Base-by-base conservation (phyloP, 2,329 filamentous ascomycete genomes). In the Sordariomycetes sp. region DNA sequence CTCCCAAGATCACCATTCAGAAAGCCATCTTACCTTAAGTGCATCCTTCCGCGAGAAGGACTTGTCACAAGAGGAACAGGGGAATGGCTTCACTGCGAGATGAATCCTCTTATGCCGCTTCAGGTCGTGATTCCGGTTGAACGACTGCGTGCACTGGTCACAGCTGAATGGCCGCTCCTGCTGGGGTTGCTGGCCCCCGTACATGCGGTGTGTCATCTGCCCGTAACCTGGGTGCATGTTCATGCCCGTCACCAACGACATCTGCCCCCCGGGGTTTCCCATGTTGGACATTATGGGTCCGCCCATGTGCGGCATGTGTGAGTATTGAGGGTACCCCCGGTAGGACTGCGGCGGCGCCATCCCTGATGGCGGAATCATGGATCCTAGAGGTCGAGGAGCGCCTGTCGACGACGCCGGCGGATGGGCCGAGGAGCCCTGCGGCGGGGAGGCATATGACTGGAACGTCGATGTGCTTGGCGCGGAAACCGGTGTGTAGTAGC, bases 81-180 rank as follows among this genome's bases (percentile, higher is more conserved):
- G 91, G 69, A 92, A 97, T 0, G 94, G 94, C 76, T 99, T 99
- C 48, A 97, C 89, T 0, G 90, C 89, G 59, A 97, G 72, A 70
- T 99, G 94, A 59, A 97, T 97, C 54, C 90, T 78, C 76, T 96
- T 96, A 70, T 99, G 94, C 55, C 94, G 81, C 73, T 99, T 99
- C 64, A 97, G 71, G 66, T 97, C 94, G 67, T 97, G 94, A 62
- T 97, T 97, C 4, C 94, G 80, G 69, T 95, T 97, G 74, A 99
- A 99, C 42, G 89, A 91, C 68, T 95, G 90, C 0, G 88, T 83
- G 66, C 94, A 99, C 67, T 88, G 81, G 64, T 97, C 90, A 68
- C 94, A 99, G 70, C 91, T 91, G 76, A 95, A 97, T 0, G 94
- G 94, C 5, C 92, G 83, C 63, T 97, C 92, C 58, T 80, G 80